Evolutionary conservation across 139 green algal species (phyloP), one percentile per base, ranked within the genome.

Genomic region (Penium margaritaceum): DNA sequence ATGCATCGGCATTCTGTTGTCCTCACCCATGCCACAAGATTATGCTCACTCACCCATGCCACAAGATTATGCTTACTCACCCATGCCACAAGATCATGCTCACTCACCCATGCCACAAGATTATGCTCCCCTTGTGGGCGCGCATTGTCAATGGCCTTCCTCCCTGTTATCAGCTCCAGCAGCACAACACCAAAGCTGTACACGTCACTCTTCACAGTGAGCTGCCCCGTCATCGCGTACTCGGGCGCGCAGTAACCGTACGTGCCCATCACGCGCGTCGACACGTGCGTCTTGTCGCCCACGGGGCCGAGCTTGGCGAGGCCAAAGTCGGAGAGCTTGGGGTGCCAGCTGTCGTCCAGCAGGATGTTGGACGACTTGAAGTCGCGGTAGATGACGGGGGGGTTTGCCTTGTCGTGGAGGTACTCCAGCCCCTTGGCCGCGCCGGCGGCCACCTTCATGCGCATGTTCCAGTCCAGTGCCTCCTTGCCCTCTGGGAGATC

Each of bases 231-330:
- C 72, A 80, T 62, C 1, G 82, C 62, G 27, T 86, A 76, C 75
- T 94, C 89, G 5, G 90, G 90, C 6, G 90, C 86, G 89, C 92
- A 95, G 87, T 90, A 95, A 32, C 79, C 79, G 27, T 74, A 84
- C 9, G 82, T 86, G 5, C 82, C 82, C 47, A 81, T 79, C 17
- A 87, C 70, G 9, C 47, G 64, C 33, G 75, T 83, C 34, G 70
- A 82, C 34, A 76, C 75, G 2, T 81, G 63, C 53, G 79, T 84
- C 55, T 80, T 68, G 37, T 84, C 77, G 29, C 69, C 75, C 39
- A 51, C 53, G 17, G 75, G 63, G 17, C 68, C 75, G 19, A 84
- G 64, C 39, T 71, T 82, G n/a, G 70, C 77, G 7, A 91, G 79
- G 0, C 87, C 87, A 73, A 91, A 91, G 71, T 92, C 86, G 35